phyloP scores from a whole-genome alignment of 148 eudicot species.

The Polygonum maritimum region DNA sequence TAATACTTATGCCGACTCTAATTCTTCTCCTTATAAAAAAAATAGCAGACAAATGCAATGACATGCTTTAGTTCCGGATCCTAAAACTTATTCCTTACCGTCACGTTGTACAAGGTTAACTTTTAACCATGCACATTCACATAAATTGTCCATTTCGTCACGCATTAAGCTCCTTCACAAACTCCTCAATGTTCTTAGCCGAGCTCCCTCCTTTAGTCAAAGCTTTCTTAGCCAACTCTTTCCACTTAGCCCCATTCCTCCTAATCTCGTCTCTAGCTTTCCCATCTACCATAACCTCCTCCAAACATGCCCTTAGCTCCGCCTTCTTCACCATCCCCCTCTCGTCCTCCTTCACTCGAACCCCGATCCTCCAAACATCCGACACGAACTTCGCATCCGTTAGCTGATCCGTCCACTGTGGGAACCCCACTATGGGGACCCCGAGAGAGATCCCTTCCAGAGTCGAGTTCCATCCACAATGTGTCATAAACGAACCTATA shows the following conservation, averaged over 20 bases:
- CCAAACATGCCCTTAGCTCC: slow-evolving; percentile 26
- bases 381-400: slow-evolving; percentile 51
- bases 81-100: too few relatives aligned
- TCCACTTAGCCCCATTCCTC: slow-evolving; percentile 26
- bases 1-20: too few relatives aligned
- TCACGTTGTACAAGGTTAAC: too few relatives aligned
- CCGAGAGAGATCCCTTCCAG: slow-evolving; percentile 50
- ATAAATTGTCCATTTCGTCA: too few relatives aligned
- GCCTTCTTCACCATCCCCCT: slow-evolving; percentile 25
- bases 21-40: too few relatives aligned
- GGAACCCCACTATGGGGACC: slow-evolving; percentile 47
- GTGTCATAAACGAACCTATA: slow-evolving; percentile 48
- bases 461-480: slow-evolving; percentile 72
- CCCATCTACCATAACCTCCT: slow-evolving; percentile 35
- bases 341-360: slow-evolving; percentile 40
- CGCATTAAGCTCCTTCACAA: slow-evolving; percentile 13
- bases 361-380: slow-evolving; percentile 48
- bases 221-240: slow-evolving; percentile 30
- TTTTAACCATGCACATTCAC: too few relatives aligned
- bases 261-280: slow-evolving; percentile 24
- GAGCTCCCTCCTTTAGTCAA: slow-evolving; percentile 33
- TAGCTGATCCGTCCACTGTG: slow-evolving; percentile 54
- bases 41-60: too few relatives aligned
- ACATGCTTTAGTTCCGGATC: too few relatives aligned
- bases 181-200: slow-evolving; percentile 23